Evolutionary conservation across 305 asterid genomes (phyloP).

Genomic region (Galium porrigens): DNA sequence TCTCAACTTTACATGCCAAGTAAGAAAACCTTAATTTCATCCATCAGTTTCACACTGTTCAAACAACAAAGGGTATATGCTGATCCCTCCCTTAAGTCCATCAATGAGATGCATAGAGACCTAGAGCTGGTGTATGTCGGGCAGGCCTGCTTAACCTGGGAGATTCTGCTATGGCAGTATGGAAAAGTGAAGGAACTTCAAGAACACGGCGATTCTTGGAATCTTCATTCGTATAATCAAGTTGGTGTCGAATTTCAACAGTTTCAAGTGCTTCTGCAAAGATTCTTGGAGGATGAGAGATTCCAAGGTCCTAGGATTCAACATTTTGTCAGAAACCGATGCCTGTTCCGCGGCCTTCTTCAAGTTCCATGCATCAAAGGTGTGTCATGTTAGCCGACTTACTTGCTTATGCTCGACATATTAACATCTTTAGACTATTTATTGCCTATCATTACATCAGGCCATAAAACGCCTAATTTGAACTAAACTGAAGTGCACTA

Average conservation of each 20-base stretch:
- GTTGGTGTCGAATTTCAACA: constrained; percentile 59
- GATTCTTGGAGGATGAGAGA: constrained; percentile 66
- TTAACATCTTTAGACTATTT: background rate
- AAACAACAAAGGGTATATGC: constrained; percentile 43
- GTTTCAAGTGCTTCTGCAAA: constrained; percentile 61
- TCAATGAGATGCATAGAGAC: constrained; percentile 37
- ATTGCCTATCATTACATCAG: too few species aligned
- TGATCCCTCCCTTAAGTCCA: constrained; percentile 47
- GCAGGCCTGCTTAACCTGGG: constrained; percentile 71
- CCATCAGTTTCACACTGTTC: constrained; percentile 23
- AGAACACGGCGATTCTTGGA: constrained; percentile 23
- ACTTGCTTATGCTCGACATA: background rate
- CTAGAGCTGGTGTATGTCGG: constrained; percentile 69
- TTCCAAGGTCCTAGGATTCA: constrained; percentile 55
- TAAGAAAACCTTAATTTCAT: constrained; percentile 23
- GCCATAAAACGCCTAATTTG: too few species aligned
- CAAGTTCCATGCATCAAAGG: constrained; percentile 69
- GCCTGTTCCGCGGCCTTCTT: constrained; percentile 43
- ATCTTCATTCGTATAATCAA: constrained; percentile 40
- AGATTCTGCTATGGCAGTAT: constrained; percentile 52
- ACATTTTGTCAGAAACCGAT: constrained; percentile 38
- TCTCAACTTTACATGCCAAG: constrained; percentile 29
- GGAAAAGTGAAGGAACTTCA: constrained; percentile 34
- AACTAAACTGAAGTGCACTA: too few species aligned
- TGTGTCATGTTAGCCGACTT: constrained; percentile 6